These are phyloP conservation scores for Aspergillus felis DNA, from an alignment of 2,329 filamentous ascomycete species.

Conservation along the genomic window DNA sequence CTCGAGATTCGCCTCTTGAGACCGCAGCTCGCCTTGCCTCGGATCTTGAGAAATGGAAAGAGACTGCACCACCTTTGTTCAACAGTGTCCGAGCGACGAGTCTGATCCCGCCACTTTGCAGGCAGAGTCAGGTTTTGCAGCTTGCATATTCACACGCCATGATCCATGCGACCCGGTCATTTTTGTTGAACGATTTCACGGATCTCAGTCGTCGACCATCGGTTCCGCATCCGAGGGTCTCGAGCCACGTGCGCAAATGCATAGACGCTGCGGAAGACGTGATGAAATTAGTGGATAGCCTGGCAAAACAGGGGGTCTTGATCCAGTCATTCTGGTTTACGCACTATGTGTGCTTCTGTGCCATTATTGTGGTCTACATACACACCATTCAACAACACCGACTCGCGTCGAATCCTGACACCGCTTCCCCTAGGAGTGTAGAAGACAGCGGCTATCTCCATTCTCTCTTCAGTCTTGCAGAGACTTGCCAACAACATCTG, in stretches of 20 bases:
- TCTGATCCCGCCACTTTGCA: conserved; percentile 35
- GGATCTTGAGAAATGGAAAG: conserved; percentile 36
- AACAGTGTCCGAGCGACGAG: conserved; percentile 34
- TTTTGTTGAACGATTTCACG: conserved; percentile 35
- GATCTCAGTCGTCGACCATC: conserved; percentile 30
- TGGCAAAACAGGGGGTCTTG: conserved; percentile 33
- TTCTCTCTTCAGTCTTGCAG: conserved; percentile 40
- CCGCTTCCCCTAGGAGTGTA: conserved; percentile 15
- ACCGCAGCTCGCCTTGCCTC: conserved; percentile 31
- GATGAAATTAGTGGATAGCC: conserved; percentile 32
- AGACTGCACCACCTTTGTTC: conserved; percentile 32
- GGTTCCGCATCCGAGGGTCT: conserved; percentile 28
- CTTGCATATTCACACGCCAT: conserved; percentile 37
- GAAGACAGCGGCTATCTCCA: conserved; percentile 20
- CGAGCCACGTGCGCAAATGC: conserved; percentile 41
- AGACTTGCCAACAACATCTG: conserved; percentile 44
- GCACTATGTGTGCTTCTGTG: conserved; percentile 42
- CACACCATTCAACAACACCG: conserved; percentile 40
- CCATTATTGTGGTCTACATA: conserved; percentile 41
- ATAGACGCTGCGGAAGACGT: conserved; percentile 42
- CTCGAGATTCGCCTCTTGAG: conserved; percentile 28
- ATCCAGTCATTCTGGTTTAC: conserved; percentile 43
- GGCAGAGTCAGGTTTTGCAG: conserved; percentile 38
- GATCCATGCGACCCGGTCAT: conserved; percentile 37
- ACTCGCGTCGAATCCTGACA: conserved; percentile 15